Evolutionary conservation across 495 filamentous ascomycete species (phyloP).

Genomic region (Penicillium goetzii): DNA sequence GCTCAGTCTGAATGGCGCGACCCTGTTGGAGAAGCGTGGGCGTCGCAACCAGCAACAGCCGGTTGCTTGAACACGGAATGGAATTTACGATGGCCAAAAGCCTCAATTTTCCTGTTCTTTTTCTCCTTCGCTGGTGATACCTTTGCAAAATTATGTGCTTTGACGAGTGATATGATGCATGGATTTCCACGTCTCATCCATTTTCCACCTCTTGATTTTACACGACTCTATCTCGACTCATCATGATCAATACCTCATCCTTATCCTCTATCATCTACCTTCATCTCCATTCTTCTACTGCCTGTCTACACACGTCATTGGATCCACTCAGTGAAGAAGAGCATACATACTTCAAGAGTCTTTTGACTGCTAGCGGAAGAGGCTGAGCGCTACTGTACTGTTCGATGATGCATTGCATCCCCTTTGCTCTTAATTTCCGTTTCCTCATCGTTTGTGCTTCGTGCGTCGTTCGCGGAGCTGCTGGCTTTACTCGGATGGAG

Average conservation of each 20-base stretch:
- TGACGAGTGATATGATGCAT: conserved; percentile 24
- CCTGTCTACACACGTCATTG: conserved; percentile 8
- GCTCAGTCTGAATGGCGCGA: conserved; percentile 86
- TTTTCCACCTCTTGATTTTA: not conserved
- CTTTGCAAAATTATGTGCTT: conserved; percentile 7
- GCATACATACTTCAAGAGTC: conserved; percentile 21
- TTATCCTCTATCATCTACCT: not conserved
- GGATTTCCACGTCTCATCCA: conserved; percentile 4
- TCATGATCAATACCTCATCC: not conserved
- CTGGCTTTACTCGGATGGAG: conserved; percentile 5
- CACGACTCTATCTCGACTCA: not conserved
- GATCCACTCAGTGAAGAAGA: conserved; percentile 22
- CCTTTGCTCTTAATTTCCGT: not conserved
- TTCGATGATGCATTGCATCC: not conserved
- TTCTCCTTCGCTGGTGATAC: not conserved
- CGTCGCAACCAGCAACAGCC: conserved; percentile 42
- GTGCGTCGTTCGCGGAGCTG: conserved; percentile 1
- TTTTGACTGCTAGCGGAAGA: conserved; percentile 6
- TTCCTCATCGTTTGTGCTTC: not conserved
- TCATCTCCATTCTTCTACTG: conserved; percentile 11
- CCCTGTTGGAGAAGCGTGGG: conserved; percentile 77
- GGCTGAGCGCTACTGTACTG: conserved; percentile 11
- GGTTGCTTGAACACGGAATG: conserved; percentile 28
- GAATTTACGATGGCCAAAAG: conserved; percentile 5
- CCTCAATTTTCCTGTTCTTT: not conserved